phyloP scores from a whole-genome alignment of 179 eudicot species.

The Sideroxylon spinosum region DNA sequence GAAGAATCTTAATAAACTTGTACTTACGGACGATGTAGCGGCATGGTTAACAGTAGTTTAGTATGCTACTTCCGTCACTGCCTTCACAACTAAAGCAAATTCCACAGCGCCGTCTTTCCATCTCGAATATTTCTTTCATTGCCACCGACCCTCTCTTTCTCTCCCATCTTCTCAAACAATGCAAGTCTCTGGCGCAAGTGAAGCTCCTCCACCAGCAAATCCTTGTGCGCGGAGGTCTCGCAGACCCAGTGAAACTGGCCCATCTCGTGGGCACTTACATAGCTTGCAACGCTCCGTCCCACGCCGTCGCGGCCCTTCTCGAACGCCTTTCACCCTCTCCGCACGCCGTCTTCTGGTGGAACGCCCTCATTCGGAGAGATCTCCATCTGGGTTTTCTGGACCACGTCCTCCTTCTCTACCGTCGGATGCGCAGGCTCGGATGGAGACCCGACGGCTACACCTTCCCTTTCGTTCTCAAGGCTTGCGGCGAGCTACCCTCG shows the following conservation, averaged over 20 bases:
- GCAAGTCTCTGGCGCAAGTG: constrained; percentile 23
- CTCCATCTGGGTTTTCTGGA: constrained; percentile 19
- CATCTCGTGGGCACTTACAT: constrained; percentile 27
- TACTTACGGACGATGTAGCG: no score
- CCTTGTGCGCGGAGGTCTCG: constrained; percentile 29
- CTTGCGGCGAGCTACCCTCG: constrained; percentile 41
- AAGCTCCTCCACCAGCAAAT: constrained; percentile 35
- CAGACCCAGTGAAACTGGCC: constrained; percentile 11
- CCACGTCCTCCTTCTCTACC: constrained; percentile 19
- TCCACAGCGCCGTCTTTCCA: not conserved
- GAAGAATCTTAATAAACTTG: no score
- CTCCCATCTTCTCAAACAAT: constrained; percentile 1
- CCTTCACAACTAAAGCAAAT: not conserved
- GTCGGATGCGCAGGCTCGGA: constrained; percentile 31
- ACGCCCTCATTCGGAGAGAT: constrained; percentile 40
- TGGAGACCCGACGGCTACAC: constrained; percentile 60
- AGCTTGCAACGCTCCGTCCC: constrained; percentile 23
- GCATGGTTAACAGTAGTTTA: not conserved
- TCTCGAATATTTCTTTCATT: not conserved
- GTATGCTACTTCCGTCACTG: not conserved
- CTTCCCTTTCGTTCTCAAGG: constrained; percentile 57
- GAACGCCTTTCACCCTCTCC: constrained; percentile 32
- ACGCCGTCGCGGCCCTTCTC: constrained; percentile 29
- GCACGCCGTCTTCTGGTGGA: constrained; percentile 43
- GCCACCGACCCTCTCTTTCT: not conserved